Evolutionary conservation across 1,284 basidiomycete species (phyloP), one percentile per base, ranked within the genome.

Genomic region (Gomphus sp.): DNA sequence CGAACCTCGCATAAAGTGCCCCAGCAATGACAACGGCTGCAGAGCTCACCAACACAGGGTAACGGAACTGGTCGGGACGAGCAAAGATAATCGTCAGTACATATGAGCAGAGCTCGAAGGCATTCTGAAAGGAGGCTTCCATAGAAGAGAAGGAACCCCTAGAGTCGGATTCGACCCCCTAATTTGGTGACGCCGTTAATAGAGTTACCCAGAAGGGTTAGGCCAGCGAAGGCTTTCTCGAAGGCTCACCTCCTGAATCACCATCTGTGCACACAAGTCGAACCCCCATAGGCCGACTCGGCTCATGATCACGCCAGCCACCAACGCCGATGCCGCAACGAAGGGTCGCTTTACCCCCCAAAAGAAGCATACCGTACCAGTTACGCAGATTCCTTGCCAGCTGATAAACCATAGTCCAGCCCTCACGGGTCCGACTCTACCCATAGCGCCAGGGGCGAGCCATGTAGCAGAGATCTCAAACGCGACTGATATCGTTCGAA

Each of bases 51-150:
- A 64, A 33, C 22, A 64, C 66, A 6, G 67, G 65, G 54, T 63
- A 66, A 28, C 51, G 50, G 49, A 68, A 68, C 50, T 67, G 59
- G 36, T 64, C 62, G 14, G 66, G 66, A 14, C 56, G 58, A 9
- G 63, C 41, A 43, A 63, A 66, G 6, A 65, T 44, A 22, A 66
- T 63, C 1, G 67, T 68, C 37, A 61, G 54, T 18, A 49, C 51
- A 52, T 64, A 67, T 4, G 66, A 64, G 34, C 58, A 61, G 4
- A 68, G 64, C 31, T 66, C 63, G 37, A 66, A 67, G 0, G 53
- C n/a, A 47, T 65, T 66, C 45, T 68, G 67, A n/a, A 63, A 56
- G 14, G 67, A 65, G 10, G 61, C 61, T 52, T 68, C 67, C 4
- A 64, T 48, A 9, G 67, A 61, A 18, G 67, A 67, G 45, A 68